These are phyloP conservation scores for Powellomyces hirtus DNA, from an alignment of 192 early-diverging fungal species.

Conservation along the genomic window DNA sequence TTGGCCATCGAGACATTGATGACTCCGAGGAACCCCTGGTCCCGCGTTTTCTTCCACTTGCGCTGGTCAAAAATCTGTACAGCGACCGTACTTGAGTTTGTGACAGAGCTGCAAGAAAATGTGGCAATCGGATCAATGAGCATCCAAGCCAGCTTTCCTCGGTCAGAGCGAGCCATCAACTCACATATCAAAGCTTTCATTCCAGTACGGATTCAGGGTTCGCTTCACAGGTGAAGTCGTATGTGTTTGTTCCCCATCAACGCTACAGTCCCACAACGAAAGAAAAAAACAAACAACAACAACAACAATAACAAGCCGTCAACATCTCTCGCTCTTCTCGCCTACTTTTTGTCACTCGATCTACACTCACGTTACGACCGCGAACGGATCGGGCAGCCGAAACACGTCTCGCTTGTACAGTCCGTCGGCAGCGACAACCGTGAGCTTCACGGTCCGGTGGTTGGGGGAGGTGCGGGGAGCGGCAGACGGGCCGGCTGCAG, in stretches of 20 bases:
- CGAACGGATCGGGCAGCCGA: slow-evolving; percentile 93
- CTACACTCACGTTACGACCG: slow-evolving; percentile 72
- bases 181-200: slow-evolving; percentile 81
- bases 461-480: not conserved
- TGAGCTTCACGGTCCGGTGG: slow-evolving; percentile 13
- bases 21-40: slow-evolving; percentile 80
- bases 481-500: not conserved
- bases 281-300: not conserved
- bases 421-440: slow-evolving; percentile 88
- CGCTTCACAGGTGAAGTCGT: slow-evolving; percentile 83
- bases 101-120: slow-evolving; percentile 60
- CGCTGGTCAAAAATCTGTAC: slow-evolving; percentile 98
- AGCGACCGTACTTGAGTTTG: slow-evolving; percentile 75
- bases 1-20: slow-evolving; percentile 81
- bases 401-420: slow-evolving; percentile 91
- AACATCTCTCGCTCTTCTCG: not conserved
- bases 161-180: not conserved
- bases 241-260: slow-evolving; percentile 94
- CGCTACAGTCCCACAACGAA: slow-evolving; percentile 25
- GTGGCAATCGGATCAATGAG: not conserved
- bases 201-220: slow-evolving; percentile 96
- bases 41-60: slow-evolving; percentile 78
- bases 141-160: not conserved
- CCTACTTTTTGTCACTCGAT: not conserved
- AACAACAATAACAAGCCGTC: not conserved